phyloP scores from a whole-genome alignment of 2,329 filamentous ascomycete genomes.

The Hawksworthiomyces lignivorus region DNA sequence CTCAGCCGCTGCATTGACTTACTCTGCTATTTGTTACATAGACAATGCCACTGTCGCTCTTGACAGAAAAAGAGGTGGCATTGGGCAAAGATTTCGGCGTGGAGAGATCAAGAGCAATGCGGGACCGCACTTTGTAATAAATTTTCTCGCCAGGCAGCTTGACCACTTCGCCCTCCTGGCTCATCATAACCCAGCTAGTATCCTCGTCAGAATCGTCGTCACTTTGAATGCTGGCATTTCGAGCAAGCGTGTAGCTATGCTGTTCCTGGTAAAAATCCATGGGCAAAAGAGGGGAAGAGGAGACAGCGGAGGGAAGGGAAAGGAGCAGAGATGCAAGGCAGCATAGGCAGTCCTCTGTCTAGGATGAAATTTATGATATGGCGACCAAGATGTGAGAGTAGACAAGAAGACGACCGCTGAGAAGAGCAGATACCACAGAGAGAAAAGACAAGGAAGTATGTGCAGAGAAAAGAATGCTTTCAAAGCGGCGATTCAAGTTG shows the following conservation, averaged over 20 bases:
- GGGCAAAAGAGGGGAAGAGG: conserved; percentile 4
- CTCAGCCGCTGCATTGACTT: too few relatives aligned
- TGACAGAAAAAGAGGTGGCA: conserved; percentile 56
- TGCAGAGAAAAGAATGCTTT: conserved; percentile 4
- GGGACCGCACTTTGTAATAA: conserved; percentile 70
- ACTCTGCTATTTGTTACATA: conserved; percentile 84
- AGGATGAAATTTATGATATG: too few relatives aligned
- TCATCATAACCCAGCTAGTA: conserved; percentile 84
- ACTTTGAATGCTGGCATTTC: conserved; percentile 27
- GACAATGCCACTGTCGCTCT: conserved; percentile 66
- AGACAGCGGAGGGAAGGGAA: conserved; percentile 5
- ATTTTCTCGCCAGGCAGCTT: conserved; percentile 78
- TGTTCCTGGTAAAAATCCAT: conserved; percentile 19
- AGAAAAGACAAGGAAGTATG: not conserved
- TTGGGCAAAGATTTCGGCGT: conserved; percentile 59
- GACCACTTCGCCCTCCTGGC: conserved; percentile 65
- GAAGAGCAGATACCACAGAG: conserved; percentile 8
- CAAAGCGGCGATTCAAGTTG: too few relatives aligned
- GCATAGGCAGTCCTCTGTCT: not conserved
- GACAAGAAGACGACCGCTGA: too few relatives aligned
- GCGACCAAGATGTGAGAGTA: conserved; percentile 16
- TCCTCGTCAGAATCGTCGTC: conserved; percentile 47
- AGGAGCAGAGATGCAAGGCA: conserved; percentile 9
- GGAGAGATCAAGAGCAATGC: conserved; percentile 69
- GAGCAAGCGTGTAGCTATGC: conserved; percentile 33